Base-by-base conservation (phyloP, 305 asterid species). In the Fraxinus nigra region DNA sequence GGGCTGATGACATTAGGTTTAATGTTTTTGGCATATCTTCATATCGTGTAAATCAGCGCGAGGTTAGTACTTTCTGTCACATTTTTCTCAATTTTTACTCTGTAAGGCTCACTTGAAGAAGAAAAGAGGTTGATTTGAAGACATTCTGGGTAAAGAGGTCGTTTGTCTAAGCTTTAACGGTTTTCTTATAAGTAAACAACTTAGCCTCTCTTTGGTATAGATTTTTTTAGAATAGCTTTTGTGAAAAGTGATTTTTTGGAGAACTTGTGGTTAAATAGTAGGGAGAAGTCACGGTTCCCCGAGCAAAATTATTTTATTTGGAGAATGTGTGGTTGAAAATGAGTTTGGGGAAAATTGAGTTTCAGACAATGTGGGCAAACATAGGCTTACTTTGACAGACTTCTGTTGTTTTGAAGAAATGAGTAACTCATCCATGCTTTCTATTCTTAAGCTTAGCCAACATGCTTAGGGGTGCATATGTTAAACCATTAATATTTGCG, bases 31-130 rank as follows among this genome's bases (percentile, higher is more conserved):
- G 98, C 46, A 94, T 95, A 82, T 86, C 98, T 11, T 54, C 91
- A 3, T 95, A 94, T 85, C 98, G 99, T 75, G 91, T 98, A 76
- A 95, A 95, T 88, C 99, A 95, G 87, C 90, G 90, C 43, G 99
- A 95, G 98, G 98, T 94, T 76, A 75, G 88, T 70, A 38, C 35
- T 72, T 10, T 46, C 18, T 13, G 48, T 24, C 24, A 13, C 20
- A 14, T 6, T 48, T 32, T 48, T 14, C 22, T 43, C 38, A 76
- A 13, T 76, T 43, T 13, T 43, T 14, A n/a, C 46, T 26, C 22
- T 40, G 20, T 75, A 40, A 24, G 40, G 22, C 46, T 26, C 34
- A 33, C 69, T 7, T 48, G 69, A 38, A 76, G 38, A 76, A 28
- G 67, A 4, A 22, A 28, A 65, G 5, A 65, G 34, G 72, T 26